These are phyloP conservation scores for Xylaria palmicola DNA, from an alignment of 495 filamentous ascomycete genomes.

Conservation along the genomic window DNA sequence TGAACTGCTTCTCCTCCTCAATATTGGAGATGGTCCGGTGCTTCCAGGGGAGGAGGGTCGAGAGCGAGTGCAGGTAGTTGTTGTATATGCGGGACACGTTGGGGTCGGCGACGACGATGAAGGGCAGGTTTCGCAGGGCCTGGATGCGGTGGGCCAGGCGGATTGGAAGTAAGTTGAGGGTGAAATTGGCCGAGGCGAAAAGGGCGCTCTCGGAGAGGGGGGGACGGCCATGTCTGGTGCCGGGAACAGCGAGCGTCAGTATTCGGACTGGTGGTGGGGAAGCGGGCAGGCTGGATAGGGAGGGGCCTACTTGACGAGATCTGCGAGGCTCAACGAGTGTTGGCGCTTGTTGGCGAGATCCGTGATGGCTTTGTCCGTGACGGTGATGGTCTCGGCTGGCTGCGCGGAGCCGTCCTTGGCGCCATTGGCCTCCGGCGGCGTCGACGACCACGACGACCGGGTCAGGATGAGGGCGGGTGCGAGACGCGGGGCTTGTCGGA, in stretches of 20 bases:
- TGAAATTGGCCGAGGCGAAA: slow-evolving; percentile 89
- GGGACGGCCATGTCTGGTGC: slow-evolving; percentile 77
- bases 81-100: slow-evolving; percentile 89
- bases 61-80: slow-evolving; percentile 91
- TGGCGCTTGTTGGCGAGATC: slow-evolving; percentile 74
- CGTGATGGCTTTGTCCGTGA: slow-evolving; percentile 68
- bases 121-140: slow-evolving; percentile 87
- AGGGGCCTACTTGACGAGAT: slow-evolving; percentile 73
- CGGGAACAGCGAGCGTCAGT: slow-evolving; percentile 1
- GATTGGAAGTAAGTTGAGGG: slow-evolving; percentile 85
- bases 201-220: slow-evolving; percentile 78
- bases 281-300: not conserved
- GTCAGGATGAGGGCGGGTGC: not conserved
- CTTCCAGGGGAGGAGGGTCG: slow-evolving; percentile 80
- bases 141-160: slow-evolving; percentile 94
- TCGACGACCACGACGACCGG: slow-evolving; percentile 25
- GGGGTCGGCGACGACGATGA: slow-evolving; percentile 94
- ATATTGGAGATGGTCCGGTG: slow-evolving; percentile 71
- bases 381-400: slow-evolving; percentile 36
- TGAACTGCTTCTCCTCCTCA: slow-evolving; percentile 87
- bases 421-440: slow-evolving; percentile 11
- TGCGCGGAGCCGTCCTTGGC: slow-evolving; percentile 34
- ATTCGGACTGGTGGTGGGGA: slow-evolving; percentile 2
- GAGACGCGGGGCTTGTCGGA: not conserved
- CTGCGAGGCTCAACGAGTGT: slow-evolving; percentile 78